Conservation (phyloP, 2,329 filamentous ascomycete genomes). For the Rhynchosporium graminicola region DNA sequence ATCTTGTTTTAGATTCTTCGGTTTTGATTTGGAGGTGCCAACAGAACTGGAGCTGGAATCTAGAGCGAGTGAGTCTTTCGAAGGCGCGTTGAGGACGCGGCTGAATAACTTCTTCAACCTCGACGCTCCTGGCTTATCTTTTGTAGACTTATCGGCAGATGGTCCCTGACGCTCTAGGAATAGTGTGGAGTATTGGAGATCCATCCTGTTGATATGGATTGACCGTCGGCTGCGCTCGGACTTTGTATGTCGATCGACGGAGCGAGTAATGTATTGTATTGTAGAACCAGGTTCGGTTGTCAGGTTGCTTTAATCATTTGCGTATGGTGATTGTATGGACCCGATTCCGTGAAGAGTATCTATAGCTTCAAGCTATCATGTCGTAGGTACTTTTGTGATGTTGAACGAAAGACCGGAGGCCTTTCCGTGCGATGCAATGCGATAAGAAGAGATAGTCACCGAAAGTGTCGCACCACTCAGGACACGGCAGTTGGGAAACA, state of each 20-base stretch:
- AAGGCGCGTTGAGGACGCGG: neutral
- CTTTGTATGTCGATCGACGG: neutral
- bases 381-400: neutral
- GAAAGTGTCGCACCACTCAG: slow-evolving; percentile 10
- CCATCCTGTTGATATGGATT: slow-evolving; percentile 9
- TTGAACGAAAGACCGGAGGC: neutral
- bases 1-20: neutral
- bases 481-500: neutral
- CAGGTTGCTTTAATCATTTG: no score
- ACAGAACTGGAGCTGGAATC: no score
- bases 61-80: neutral
- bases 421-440: neutral
- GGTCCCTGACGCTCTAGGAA: slow-evolving; percentile 7
- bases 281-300: no score
- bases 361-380: slow-evolving; percentile 6
- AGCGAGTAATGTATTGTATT: neutral
- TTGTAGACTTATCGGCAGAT: neutral
- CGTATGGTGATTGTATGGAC: no score
- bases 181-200: slow-evolving; percentile 15
- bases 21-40: neutral
- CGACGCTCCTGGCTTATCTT: neutral
- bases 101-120: slow-evolving; percentile 7
- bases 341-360: neutral
- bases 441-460: neutral
- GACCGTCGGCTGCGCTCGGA: neutral